Base-by-base conservation (phyloP, 768 basidiomycete species). In the Termitomyces heimii region DNA sequence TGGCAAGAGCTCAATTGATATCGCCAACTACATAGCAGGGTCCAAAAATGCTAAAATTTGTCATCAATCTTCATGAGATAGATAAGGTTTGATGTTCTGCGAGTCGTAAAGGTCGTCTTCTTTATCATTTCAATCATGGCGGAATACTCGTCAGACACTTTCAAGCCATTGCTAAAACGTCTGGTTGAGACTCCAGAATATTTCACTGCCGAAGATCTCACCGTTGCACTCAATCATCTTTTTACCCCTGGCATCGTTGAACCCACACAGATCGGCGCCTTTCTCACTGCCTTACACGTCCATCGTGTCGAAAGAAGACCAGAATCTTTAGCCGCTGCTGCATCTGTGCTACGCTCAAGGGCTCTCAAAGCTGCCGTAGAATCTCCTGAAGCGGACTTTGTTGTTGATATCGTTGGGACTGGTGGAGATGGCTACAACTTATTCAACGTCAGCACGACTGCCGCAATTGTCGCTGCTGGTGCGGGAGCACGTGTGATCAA, bases 381-480 rank as follows among this genome's bases (percentile, higher is more conserved):
- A 50, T 76, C 80, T 29, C 70, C 69, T 1, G 81, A 86, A 43
- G 70, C 74, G 4, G 92, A 95, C 69, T 92, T 91, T 54, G 82
- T 91, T 12, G 88, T 75, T 14, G 73, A 75, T 55, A 92, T 96
- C 55, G 94, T 96, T 20, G 94, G 94, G 2, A 94, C 93, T 0
- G 94, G 96, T 9, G 96, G 96, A 9, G 96, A 98, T 71, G 94
- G 94, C 0, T 85, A 94, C 72, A 91, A 98, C 67, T 88, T 95
- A 0, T 98, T 94, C 81, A 98, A 98, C 68, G 95, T 98, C 44
- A 95, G 93, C 68, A 97, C 96, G 1, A 88, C 92, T 1, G 95
- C 96, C 3, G 94, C 83, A 0, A 81, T 99, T 58, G 91, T 98
- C 22, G 96, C 94, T 37, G 94, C 94, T 20, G 96, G 95, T 12